phyloP scores from a whole-genome alignment of 768 basidiomycete species.

The Lyophyllum decastes region DNA sequence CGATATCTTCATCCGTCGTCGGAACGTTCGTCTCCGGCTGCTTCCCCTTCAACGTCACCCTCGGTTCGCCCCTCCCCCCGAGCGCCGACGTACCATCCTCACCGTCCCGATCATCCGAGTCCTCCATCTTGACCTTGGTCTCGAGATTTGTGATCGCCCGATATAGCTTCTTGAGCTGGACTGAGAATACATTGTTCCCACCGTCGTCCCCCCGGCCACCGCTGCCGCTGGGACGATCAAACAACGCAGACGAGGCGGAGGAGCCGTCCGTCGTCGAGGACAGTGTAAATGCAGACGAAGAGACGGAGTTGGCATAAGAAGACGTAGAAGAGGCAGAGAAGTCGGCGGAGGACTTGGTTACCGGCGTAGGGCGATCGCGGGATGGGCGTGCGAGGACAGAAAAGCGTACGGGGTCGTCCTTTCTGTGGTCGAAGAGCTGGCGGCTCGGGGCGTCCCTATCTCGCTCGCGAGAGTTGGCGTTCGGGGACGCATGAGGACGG shows the following conservation, averaged over 20 bases:
- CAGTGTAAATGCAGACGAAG: conserved; percentile 71
- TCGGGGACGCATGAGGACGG: conserved; percentile 27
- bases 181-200: conserved; percentile 63
- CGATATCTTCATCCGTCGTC: conserved; percentile 50
- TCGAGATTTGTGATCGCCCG: conserved; percentile 82
- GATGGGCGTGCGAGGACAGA: conserved; percentile 57
- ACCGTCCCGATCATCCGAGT: conserved; percentile 49
- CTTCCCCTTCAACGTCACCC: conserved; percentile 46
- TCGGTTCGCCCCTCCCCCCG: conserved; percentile 38
- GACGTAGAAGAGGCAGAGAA: conserved; percentile 78
- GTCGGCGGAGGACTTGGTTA: conserved; percentile 67
- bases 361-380: conserved; percentile 44
- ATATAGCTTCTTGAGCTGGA: conserved; percentile 81
- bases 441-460: conserved; percentile 36
- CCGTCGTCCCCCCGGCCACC: conserved; percentile 53
- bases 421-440: conserved; percentile 85
- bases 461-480: conserved; percentile 19
- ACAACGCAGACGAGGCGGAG: conserved; percentile 69
- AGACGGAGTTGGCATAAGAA: conserved; percentile 68
- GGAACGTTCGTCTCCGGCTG: conserved; percentile 23
- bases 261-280: conserved; percentile 80
- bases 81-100: conserved; percentile 30
- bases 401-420: conserved; percentile 91
- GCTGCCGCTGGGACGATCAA: conserved; percentile 51
- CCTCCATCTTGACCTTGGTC: conserved; percentile 65